phyloP scores from a whole-genome alignment of 345 rosid genomes.

The Arabidopsis thaliana region DNA sequence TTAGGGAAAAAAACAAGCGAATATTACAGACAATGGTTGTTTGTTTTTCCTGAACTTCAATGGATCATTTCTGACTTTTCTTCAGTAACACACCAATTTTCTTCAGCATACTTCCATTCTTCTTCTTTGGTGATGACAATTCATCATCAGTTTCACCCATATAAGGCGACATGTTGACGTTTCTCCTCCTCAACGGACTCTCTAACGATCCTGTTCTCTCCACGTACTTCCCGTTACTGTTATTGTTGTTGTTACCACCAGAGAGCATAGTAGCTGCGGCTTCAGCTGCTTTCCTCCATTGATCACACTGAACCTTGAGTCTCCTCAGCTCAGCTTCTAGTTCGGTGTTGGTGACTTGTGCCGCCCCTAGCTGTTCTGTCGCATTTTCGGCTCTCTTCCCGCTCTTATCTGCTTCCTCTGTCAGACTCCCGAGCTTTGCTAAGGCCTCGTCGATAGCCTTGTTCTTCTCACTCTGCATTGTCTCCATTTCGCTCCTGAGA shows the following conservation, averaged over 20 bases:
- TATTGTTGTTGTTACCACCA: conserved; percentile 56
- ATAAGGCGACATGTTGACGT: conserved; percentile 65
- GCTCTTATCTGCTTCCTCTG: conserved; percentile 77
- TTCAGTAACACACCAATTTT: conserved; percentile 90
- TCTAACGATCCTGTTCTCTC: conserved; percentile 72
- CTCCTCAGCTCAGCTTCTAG: conserved; percentile 87
- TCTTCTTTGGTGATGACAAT: conserved; percentile 76
- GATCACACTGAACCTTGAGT: conserved; percentile 93
- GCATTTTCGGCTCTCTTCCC: conserved; percentile 66
- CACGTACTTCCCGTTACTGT: conserved; percentile 59
- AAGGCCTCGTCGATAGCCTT: conserved; percentile 66
- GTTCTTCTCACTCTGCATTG: conserved; percentile 56
- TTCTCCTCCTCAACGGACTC: conserved; percentile 51
- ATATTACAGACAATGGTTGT: conserved; percentile 12
- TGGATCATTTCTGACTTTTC: conserved; percentile 71
- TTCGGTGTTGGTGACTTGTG: conserved; percentile 72
- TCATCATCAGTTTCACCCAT: conserved; percentile 86
- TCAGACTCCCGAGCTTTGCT: conserved; percentile 59
- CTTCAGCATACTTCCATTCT: conserved; percentile 85
- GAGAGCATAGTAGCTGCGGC: conserved; percentile 91
- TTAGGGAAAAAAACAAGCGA: background rate
- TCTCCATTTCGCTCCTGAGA: conserved; percentile 60
- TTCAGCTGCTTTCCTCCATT: conserved; percentile 99
- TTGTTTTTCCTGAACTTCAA: background rate
- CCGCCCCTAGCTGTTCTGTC: conserved; percentile 75